Evolutionary conservation across 2,329 filamentous ascomycete species (phyloP), one percentile per base, ranked within the genome.

Genomic region (Exophiala alcalophila): DNA sequence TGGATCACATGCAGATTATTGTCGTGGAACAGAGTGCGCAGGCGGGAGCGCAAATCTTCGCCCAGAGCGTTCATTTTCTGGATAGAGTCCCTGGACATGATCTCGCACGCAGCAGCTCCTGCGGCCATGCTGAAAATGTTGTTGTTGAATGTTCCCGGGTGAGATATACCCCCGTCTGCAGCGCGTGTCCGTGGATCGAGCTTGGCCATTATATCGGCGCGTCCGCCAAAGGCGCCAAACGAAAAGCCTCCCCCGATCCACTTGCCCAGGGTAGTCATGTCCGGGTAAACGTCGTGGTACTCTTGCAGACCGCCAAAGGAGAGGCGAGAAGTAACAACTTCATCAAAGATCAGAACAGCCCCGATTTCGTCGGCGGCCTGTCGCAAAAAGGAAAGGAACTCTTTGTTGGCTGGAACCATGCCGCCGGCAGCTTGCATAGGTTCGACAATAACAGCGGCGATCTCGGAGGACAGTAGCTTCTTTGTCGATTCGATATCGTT

Each of bases 141-240:
- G 57, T 85, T 84, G 60, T 84, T 83, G 59, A 81, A 83, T 0
- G 80, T 84, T 1, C 80, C 80, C 0, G 78, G 74, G 54, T 84
- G 80, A n/a, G n/a, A n/a, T n/a, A n/a, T n/a, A n/a, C n/a, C n/a
- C n/a, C n/a, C n/a, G 0, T 65, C 57, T 7, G 79, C 61, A 1
- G 62, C 59, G 1, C 57, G 62, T 1, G 58, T 44, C 1, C 59
- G 56, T 8, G 76, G 75, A 53, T 78, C 73, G 54, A 76, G 82
- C 5, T 73, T 57, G 0, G 62, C 61, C 77, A 84, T 83, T 45
- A 84, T 70, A 5, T 77, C 71, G 21, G 58, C 57, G 14, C 69
- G 66, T 0, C 81, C 81, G 0, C 82, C 81, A 56, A 86, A 84
- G 0, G 77, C 80, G 2, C 81, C 82, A 56, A 84, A 83, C 0